Percentiles rank a stretch among this genome's conserved stretches.
Evolutionary conservation across 306 rosid species (phyloP).

Genomic region (Vigna mungo): DNA sequence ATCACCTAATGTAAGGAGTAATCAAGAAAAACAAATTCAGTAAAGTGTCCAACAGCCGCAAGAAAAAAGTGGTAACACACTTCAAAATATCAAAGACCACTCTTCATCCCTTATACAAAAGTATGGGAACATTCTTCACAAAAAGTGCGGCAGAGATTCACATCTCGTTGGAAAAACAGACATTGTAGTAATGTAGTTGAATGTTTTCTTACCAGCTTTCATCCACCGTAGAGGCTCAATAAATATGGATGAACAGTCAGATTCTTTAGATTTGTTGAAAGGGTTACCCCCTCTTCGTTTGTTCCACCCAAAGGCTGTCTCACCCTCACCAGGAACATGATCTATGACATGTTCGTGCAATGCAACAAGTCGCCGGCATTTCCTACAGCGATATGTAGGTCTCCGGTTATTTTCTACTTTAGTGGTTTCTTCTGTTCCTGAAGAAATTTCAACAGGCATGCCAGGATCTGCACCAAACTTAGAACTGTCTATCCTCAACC

Average conservation of each 20-base stretch:
- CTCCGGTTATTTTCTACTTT: conserved; percentile 50
- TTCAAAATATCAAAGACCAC: conserved; percentile 23
- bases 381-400: conserved; percentile 84
- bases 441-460: conserved; percentile 58
- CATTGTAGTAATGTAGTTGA: conserved; percentile 27
- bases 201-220: conserved; percentile 77
- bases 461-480: conserved; percentile 94
- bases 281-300: conserved; percentile 80
- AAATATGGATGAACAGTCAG: conserved; percentile 90
- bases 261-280: conserved; percentile 66
- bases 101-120: too few species aligned
- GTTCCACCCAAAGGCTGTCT: conserved; percentile 71
- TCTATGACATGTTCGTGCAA: conserved; percentile 81
- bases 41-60: conserved; percentile 27
- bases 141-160: conserved; percentile 19
- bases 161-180: conserved; percentile 25
- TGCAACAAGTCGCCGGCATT: conserved; percentile 85
- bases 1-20: conserved; percentile 6
- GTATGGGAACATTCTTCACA: conserved; percentile 11
- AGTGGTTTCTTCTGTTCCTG: conserved; percentile 59
- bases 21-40: conserved; percentile 5
- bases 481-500: conserved; percentile 75
- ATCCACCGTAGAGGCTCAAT: conserved; percentile 95
- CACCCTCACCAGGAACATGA: conserved; percentile 92
- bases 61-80: conserved; percentile 14